Evolutionary conservation across 352 stramenopile species (phyloP), one percentile per base, ranked within the genome.

Genomic region (Globisporangium lucens): DNA sequence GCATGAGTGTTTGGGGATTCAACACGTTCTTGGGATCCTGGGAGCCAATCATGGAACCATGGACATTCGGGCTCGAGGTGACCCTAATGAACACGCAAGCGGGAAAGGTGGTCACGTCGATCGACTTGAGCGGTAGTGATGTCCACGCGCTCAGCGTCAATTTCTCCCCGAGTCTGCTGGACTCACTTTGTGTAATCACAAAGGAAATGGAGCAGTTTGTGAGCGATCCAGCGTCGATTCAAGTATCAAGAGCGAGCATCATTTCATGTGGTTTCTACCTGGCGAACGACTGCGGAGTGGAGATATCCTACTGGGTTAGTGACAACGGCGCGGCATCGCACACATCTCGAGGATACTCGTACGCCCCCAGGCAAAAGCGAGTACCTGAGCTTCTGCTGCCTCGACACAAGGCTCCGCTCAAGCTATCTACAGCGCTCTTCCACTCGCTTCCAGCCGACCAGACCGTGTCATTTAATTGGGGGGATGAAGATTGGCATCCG

Each of bases 191-290:
- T 38, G 67, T 76, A 3, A 86, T 89, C 5, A 65, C 53, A 4
- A 91, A 89, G 69, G 83, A 89, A 47, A 76, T 92, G 2, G 80
- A 87, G 36, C 79, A 78, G 3, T 69, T 87, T 0, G 46, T 80
- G 3, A 46, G 52, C 3, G 61, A 58, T 10, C 20, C 57, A 2
- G 47, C 38, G 2, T 10, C 61, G 0, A 75, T 83, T 8, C 77
- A 75, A 15, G 70, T 82, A 5, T 80, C 82, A 8, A 83, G 69
- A 58, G 82, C 80, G 2, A 92, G 79, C 35, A 73, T 92, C 27
- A 91, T 93, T 62, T 91, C 85, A 1, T 95, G 84, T 4, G 87
- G 89, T 0, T 93, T 92, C 63, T 92, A 91, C 43, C 68, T 95
- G 33, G 80, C 79, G 1, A 95, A 95, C 43, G 85, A 95, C 58